Conservation (phyloP, 441 rosid species). For the Flueggea neowawraea region DNA sequence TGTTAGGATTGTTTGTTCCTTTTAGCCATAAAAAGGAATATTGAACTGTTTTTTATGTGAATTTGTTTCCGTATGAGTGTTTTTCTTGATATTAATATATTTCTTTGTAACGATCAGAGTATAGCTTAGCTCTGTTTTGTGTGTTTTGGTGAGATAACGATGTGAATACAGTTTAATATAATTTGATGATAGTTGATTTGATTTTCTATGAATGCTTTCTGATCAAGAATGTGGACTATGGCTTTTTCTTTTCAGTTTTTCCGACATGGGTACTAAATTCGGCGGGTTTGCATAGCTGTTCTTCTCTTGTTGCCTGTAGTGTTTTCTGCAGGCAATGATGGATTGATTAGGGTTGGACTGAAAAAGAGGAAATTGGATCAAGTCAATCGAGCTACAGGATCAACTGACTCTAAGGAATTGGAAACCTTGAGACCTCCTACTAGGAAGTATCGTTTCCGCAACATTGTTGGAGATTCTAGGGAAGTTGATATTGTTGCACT, state of each 20-base stretch:
- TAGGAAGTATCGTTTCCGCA: conserved; percentile 28
- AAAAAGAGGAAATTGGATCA: conserved; percentile 57
- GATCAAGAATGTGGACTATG: conserved; percentile 4
- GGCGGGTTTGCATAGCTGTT: conserved; percentile 26
- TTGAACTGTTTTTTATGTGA: too few species aligned
- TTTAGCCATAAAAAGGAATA: too few species aligned
- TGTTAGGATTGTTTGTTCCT: too few species aligned
- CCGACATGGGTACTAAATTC: conserved; percentile 34
- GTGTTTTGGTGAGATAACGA: too few species aligned
- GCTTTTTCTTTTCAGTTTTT: conserved; percentile 18
- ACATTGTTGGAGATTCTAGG: conserved; percentile 27
- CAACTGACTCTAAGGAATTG: conserved; percentile 30
- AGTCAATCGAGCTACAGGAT: conserved; percentile 30
- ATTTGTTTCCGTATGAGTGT: too few species aligned
- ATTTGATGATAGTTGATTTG: too few species aligned
- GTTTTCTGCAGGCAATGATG: conserved; percentile 30
- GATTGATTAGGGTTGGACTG: conserved; percentile 51
- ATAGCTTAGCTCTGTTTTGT: too few species aligned
- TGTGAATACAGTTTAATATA: too few species aligned
- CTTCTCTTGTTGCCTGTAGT: conserved; percentile 36
- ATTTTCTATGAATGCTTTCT: neutral
- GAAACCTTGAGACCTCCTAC: conserved; percentile 25
- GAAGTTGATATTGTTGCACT: conserved; percentile 50
- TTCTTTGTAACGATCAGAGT: too few species aligned
- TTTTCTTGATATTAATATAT: too few species aligned